Evolutionary conservation across 148 eudicot species (phyloP).

Genomic region (Mesembryanthemum crystallinum): DNA sequence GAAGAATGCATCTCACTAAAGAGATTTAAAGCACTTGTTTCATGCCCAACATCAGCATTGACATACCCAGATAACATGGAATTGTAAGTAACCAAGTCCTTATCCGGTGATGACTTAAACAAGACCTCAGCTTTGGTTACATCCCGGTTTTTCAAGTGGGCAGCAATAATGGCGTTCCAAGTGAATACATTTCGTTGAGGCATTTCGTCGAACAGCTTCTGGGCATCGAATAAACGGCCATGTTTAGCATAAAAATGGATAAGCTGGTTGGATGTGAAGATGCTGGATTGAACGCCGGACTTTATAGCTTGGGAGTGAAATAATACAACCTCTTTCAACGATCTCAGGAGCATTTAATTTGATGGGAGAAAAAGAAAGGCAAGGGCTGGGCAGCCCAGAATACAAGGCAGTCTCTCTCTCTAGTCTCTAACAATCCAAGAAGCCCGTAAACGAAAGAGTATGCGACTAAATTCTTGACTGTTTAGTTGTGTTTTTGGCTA

Average conservation of each 20-base stretch:
- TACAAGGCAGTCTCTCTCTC: background rate
- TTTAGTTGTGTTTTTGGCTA: no score
- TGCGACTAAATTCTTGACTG: no score
- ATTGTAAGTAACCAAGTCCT: slow-evolving; percentile 78
- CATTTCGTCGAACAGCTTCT: slow-evolving; percentile 79
- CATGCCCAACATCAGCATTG: slow-evolving; percentile 45
- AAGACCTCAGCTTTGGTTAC: slow-evolving; percentile 42
- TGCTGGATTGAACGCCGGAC: slow-evolving; percentile 32
- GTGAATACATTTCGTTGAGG: slow-evolving; percentile 69
- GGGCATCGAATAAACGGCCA: slow-evolving; percentile 45
- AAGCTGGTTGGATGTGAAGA: slow-evolving; percentile 49
- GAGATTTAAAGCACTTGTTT: slow-evolving; percentile 44
- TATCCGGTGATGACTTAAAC: slow-evolving; percentile 46
- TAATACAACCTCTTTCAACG: slow-evolving; percentile 44
- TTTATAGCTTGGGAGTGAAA: slow-evolving; percentile 45
- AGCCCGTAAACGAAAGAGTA: no score
- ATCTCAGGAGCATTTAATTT: slow-evolving; percentile 31
- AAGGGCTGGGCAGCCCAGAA: background rate
- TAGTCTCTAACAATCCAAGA: no score
- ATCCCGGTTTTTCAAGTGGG: slow-evolving; percentile 47
- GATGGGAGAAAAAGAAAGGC: background rate
- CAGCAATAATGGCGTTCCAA: slow-evolving; percentile 82
- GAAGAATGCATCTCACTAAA: slow-evolving; percentile 50
- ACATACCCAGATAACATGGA: slow-evolving; percentile 73
- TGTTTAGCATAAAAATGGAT: slow-evolving; percentile 47